Base-by-base conservation (phyloP, 148 eudicot genomes). In the Camellia granthamiana region DNA sequence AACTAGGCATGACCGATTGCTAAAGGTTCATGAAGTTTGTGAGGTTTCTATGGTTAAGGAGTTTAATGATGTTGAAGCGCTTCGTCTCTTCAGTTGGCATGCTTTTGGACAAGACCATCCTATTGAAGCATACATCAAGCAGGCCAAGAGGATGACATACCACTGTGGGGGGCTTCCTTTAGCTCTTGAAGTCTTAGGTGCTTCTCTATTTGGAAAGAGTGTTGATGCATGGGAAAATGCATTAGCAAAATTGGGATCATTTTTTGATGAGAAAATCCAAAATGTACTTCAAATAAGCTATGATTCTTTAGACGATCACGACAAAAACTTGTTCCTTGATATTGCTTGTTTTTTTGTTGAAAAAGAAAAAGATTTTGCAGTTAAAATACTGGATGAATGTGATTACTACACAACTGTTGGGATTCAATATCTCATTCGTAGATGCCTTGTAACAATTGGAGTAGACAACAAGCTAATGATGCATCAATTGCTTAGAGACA, bases 111-210 rank as follows among this genome's bases (percentile, higher is more conserved):
- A 82, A 60, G 54, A 72, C 1, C 18, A n/a, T 30, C 84, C 84
- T 7, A 8, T 6, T 13, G 51, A 77, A 49, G 62, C 43, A 52
- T 77, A 70, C 56, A 46, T 52, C 54, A 55, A 82, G n/a, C 77
- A 46, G 4, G 60, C 76, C 14, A 49, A 14, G 18, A 71, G 62
- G 8, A 62, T 70, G 1, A 44, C 72, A 21, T 7, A 42, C 5
- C 8, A 70, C 43, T 77, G 80, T n/a, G 54, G 60, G 16, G 80
- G 76, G 59, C 61, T 76, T 51, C 84, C 80, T 21, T 61, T 77
- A 61, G 80, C 80, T 30, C 84, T 82, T 43, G 16, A 78, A 61
- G 81, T 77, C 21, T 61, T 82, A 19, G 84, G 81, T 52, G 41
- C 81, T 41, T 7, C 21, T 18, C 67, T 63, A 5, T 63, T 9